phyloP scores from a whole-genome alignment of 2,329 filamentous ascomycete genomes.

The Alternaria ethzedia region DNA sequence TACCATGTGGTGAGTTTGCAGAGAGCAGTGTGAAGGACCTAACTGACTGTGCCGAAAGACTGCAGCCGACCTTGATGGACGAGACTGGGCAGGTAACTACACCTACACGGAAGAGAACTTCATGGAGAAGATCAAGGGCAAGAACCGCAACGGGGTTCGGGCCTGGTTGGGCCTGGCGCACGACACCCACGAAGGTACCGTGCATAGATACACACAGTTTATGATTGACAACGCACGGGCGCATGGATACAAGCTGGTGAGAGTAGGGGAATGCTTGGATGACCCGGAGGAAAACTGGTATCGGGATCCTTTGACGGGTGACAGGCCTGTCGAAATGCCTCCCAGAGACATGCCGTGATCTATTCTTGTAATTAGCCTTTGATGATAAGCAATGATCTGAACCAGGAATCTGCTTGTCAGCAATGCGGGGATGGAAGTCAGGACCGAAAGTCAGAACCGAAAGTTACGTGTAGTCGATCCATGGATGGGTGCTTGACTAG shows the following conservation, averaged over 20 bases:
- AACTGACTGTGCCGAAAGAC: background rate
- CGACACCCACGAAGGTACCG: background rate
- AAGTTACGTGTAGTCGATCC: background rate
- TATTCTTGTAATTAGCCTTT: background rate
- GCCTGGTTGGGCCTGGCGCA: conserved; percentile 4
- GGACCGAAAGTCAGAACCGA: background rate
- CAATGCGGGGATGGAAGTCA: background rate
- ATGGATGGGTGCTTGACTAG: background rate
- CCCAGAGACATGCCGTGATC: background rate
- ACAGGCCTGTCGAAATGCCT: background rate
- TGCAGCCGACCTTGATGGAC: background rate
- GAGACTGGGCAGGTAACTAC: conserved; percentile 4
- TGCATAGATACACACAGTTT: conserved; percentile 6
- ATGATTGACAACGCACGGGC: conserved; percentile 3
- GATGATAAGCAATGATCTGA: background rate
- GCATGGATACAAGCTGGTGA: conserved; percentile 50
- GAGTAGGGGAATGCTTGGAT: conserved; percentile 64
- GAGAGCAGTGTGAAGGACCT: background rate
- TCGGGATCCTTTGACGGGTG: conserved; percentile 23
- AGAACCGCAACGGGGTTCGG: background rate
- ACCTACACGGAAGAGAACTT: background rate
- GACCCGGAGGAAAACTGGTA: conserved; percentile 63
- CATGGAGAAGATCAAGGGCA: background rate
- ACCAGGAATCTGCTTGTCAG: background rate
- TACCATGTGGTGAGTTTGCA: conserved; percentile 53